Evolutionary conservation across 176 grass and related monocot species (phyloP).

Genomic region (Eleusine coracana): DNA sequence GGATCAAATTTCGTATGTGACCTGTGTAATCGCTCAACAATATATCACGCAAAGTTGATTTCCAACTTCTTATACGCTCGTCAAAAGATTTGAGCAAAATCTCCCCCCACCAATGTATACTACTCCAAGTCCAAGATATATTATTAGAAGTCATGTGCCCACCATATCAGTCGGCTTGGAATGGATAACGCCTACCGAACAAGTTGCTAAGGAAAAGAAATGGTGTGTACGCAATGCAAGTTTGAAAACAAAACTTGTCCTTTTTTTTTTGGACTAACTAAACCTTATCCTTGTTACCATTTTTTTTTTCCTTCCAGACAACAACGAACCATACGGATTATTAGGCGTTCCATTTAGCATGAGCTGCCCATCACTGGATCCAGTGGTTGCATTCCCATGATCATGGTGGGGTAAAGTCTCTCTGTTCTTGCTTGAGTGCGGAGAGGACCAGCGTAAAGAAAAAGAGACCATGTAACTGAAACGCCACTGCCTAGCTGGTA

Average conservation of each 20-base stretch:
- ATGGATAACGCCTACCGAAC: slow-evolving; percentile 13
- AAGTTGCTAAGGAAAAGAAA: background rate
- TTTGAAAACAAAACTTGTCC: slow-evolving; percentile 29
- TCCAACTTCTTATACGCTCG: background rate
- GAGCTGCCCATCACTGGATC: background rate
- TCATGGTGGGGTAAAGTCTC: slow-evolving; percentile 16
- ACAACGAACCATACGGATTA: background rate
- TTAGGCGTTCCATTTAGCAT: background rate
- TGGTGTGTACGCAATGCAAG: background rate
- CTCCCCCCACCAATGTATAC: background rate
- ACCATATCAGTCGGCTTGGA: slow-evolving; percentile 14
- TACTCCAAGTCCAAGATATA: no score
- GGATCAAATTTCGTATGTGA: background rate
- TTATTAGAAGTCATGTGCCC: background rate
- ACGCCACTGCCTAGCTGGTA: background rate
- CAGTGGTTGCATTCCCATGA: background rate
- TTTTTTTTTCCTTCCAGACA: background rate
- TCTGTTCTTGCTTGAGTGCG: background rate
- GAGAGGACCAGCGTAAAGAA: slow-evolving; percentile 11
- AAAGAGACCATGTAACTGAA: slow-evolving; percentile 1
- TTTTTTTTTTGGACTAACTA: background rate
- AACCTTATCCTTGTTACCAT: slow-evolving; percentile 3
- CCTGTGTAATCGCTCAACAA: no score
- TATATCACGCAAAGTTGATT: background rate
- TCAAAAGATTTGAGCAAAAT: background rate